phyloP scores from a whole-genome alignment of 148 eudicot genomes.

The Silene latifolia region DNA sequence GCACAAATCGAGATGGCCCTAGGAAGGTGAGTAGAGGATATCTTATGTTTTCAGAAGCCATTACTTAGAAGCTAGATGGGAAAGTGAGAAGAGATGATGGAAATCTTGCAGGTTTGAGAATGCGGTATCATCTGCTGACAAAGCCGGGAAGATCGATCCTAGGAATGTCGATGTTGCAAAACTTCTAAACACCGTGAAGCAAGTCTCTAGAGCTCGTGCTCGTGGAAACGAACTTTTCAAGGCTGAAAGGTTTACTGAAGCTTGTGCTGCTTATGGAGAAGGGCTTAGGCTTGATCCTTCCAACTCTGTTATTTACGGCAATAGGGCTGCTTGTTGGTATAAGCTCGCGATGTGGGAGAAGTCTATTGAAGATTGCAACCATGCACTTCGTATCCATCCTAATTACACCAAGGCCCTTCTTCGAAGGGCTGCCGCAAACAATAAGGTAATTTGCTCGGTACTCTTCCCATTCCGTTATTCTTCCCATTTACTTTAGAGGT shows the following conservation, averaged over 20 bases:
- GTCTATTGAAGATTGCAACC: slow-evolving; percentile 82
- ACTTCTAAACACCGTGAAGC: slow-evolving; percentile 54
- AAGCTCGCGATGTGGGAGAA: slow-evolving; percentile 75
- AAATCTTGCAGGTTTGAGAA: slow-evolving; percentile 79
- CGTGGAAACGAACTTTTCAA: slow-evolving; percentile 93
- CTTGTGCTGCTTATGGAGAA: slow-evolving; percentile 85
- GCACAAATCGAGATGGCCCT: slow-evolving; percentile 82
- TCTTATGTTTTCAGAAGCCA: slow-evolving; percentile 22
- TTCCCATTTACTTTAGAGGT: too few species aligned
- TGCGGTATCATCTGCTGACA: slow-evolving; percentile 65
- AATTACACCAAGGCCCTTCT: slow-evolving; percentile 84
- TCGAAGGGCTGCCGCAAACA: slow-evolving; percentile 78
- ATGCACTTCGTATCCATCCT: slow-evolving; percentile 74
- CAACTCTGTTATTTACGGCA: slow-evolving; percentile 81
- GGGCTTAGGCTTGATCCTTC: slow-evolving; percentile 76
- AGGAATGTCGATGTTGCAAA: slow-evolving; percentile 51
- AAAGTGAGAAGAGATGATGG: slow-evolving; percentile 46
- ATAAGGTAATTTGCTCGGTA: slow-evolving; percentile 49
- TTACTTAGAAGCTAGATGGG: slow-evolving; percentile 22
- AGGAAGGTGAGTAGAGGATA: slow-evolving; percentile 71
- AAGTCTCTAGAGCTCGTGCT: slow-evolving; percentile 65
- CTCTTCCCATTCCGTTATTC: too few species aligned
- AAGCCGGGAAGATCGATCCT: slow-evolving; percentile 60
- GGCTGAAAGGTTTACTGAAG: slow-evolving; percentile 84
- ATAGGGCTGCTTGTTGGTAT: slow-evolving; percentile 94